Percentiles rank a stretch among this genome's conserved stretches.
Evolutionary conservation across 495 filamentous ascomycete genomes (phyloP).

Genomic region (Talaromyces ruber): DNA sequence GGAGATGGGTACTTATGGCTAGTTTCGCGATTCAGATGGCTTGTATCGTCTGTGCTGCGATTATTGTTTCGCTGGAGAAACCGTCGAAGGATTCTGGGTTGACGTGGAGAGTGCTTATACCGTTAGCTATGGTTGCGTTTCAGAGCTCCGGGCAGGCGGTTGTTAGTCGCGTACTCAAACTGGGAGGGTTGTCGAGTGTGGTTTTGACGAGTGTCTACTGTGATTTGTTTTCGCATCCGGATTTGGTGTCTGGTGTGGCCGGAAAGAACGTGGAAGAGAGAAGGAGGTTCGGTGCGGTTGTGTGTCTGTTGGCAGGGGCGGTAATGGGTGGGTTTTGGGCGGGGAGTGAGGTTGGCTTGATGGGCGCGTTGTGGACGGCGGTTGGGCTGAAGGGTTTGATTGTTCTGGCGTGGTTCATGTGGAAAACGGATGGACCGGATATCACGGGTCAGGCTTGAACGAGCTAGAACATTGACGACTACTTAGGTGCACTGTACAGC

Average conservation of each 20-base stretch:
- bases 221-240: slow-evolving; percentile 57
- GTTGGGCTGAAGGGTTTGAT: slow-evolving; percentile 44
- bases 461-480: no score
- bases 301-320: slow-evolving; percentile 51
- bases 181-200: slow-evolving; percentile 55
- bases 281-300: slow-evolving; percentile 48
- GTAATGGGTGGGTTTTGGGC: slow-evolving; percentile 51
- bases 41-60: slow-evolving; percentile 47
- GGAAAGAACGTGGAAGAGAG: slow-evolving; percentile 38
- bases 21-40: slow-evolving; percentile 50
- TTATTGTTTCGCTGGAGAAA: slow-evolving; percentile 43
- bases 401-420: slow-evolving; percentile 46
- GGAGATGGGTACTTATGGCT: slow-evolving; percentile 51
- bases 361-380: slow-evolving; percentile 57
- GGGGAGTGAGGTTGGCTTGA: slow-evolving; percentile 45
- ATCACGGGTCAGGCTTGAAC: not conserved
- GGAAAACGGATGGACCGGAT: slow-evolving; percentile 18
- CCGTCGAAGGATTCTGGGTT: slow-evolving; percentile 30
- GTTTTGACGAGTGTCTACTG: slow-evolving; percentile 66
- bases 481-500: no score
- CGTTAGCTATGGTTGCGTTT: slow-evolving; percentile 58
- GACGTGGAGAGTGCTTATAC: slow-evolving; percentile 49
- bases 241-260: slow-evolving; percentile 27
- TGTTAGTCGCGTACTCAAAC: slow-evolving; percentile 54
- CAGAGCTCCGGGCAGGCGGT: slow-evolving; percentile 65